phyloP scores from a whole-genome alignment of 108 stramenopile species.

The Cyclotella choctawhatcheeana region DNA sequence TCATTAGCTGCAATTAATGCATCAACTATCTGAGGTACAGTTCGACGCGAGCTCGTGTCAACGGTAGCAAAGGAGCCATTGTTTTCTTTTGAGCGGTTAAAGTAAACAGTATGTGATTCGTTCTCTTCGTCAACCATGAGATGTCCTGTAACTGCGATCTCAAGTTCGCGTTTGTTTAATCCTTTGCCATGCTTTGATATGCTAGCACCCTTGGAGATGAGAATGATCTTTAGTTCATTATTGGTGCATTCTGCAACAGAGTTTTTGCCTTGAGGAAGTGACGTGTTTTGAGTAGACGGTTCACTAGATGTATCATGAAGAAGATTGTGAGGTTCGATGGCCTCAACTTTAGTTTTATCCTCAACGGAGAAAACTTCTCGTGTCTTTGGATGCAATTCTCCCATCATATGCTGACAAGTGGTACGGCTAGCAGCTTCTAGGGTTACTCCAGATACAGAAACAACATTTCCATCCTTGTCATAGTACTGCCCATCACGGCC shows the following conservation, averaged over 20 bases:
- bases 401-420: neutral
- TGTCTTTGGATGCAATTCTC: slow-evolving; percentile 6
- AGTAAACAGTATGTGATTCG: neutral
- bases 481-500: neutral
- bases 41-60: slow-evolving; percentile 4
- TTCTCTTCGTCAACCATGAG: slow-evolving; percentile 4
- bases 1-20: neutral
- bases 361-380: neutral
- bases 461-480: neutral
- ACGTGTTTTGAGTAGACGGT: neutral
- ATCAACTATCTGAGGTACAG: neutral
- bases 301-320: slow-evolving; percentile 1
- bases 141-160: neutral
- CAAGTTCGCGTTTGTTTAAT: neutral
- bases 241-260: neutral
- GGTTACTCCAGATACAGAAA: neutral
- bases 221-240: neutral
- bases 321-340: neutral
- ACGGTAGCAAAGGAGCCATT: slow-evolving; percentile 5
- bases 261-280: slow-evolving; percentile 3
- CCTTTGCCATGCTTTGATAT: neutral
- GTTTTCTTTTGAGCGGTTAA: slow-evolving; percentile 1
- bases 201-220: neutral
- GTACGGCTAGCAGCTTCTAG: neutral
- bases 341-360: neutral